Evolutionary conservation across 257 asterid genomes (phyloP), one percentile per base, ranked within the genome.

Genomic region (Solanum pinnatisectum): DNA sequence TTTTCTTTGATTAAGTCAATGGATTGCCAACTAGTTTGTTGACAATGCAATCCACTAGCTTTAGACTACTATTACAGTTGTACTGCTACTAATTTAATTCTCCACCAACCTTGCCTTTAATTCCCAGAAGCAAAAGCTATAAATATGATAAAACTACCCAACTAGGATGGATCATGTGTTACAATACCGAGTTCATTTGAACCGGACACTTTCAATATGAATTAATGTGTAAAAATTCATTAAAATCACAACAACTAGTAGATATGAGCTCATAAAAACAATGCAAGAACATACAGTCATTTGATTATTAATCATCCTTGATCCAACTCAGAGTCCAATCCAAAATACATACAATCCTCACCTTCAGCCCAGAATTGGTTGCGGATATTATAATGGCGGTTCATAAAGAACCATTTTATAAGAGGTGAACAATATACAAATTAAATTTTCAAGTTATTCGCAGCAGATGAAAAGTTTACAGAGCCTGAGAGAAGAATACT

Each of bases 381-480:
- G 68, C 1, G 67, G 68, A 49, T 81, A 79, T 44, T n/a, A 44
- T 44, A 33, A 40, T 27, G 27, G 67, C 5, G 68, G 30, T 46
- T 30, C 40, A 1, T 5, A 81, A 5, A 81, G 85, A 49, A 81
- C 85, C 67, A 46, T 46, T 30, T 81, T 2, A 81, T 6, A 59
- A 72, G 84, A 63, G 72, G 18, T 63, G 86, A 88, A 59, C 25
- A 72, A 59, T 9, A 74, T 23, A 78, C 71, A 83, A 88, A 84
- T 74, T 82, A 83, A 89, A 90, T 74, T 56, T 27, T 59, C 3
- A 23, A 68, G 63, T 52, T 37, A 78, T 83, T 59, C 56, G 73
- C 60, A 39, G 30, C 84, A 49, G 71, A 25, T 86, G 63, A 86
- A 67, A 56, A 73, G 88, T 84, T 89, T 67, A 91, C 87, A 89